These are phyloP conservation scores for Metschnikowia baotianmanensis DNA, from an alignment of 805 yeast species.

Conservation along the genomic window DNA sequence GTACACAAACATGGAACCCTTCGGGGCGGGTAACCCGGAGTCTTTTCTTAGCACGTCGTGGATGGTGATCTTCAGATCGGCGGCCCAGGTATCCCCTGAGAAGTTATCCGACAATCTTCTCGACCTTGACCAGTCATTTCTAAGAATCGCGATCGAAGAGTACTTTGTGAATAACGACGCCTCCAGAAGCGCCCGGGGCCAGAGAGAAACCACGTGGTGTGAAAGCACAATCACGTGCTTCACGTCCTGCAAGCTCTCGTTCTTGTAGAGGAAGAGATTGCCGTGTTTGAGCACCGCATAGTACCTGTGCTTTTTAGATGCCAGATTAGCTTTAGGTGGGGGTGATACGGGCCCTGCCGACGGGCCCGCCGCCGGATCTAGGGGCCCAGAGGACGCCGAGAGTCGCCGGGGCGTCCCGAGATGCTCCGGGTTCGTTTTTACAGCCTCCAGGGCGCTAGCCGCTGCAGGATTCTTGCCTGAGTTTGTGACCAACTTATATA, in stretches of 20 bases:
- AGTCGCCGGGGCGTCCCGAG: too few relatives aligned
- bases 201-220: conserved; percentile 66
- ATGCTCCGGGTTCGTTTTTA: not conserved
- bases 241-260: conserved; percentile 61
- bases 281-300: conserved; percentile 82
- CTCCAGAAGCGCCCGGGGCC: conserved; percentile 81
- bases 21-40: conserved; percentile 29
- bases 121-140: conserved; percentile 36
- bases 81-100: conserved; percentile 2
- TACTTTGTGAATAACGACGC: conserved; percentile 78
- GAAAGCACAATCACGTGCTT: conserved; percentile 77
- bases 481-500: conserved; percentile 54
- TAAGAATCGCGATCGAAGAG: conserved; percentile 73
- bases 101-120: conserved; percentile 21
- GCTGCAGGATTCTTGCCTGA: conserved; percentile 4
- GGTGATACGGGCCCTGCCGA: conserved; percentile 4
- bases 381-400: too few relatives aligned
- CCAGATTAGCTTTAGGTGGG: conserved; percentile 16
- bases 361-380: conserved; percentile 5
- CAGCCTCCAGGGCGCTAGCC: not conserved
- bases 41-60: conserved; percentile 25
- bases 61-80: conserved; percentile 20
- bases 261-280: conserved; percentile 79
- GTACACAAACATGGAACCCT: conserved; percentile 57
- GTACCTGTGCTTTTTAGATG: conserved; percentile 53